A percentile compares a stretch with the other conserved stretches of the same genome.
Conservation (phyloP, 192 early-diverging fungal genomes). For the Podila epicladia region DNA sequence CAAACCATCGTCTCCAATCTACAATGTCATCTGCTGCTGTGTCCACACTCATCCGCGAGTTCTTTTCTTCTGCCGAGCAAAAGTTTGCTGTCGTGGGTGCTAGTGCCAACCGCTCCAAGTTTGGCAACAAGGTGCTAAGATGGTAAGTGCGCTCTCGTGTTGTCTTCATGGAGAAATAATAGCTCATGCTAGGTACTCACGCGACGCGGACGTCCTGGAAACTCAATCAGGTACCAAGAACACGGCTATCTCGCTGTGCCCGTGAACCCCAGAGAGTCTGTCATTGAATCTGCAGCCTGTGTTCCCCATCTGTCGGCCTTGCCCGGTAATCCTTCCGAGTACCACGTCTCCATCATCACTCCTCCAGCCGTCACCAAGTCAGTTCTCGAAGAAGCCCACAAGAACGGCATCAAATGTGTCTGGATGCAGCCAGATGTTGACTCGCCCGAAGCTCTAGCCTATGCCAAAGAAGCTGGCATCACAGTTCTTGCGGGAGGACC, state of each 20-base stretch:
- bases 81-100: constrained; percentile 85
- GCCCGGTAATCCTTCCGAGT: constrained; percentile 51
- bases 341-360: constrained; percentile 74
- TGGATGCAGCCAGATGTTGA: constrained; percentile 83
- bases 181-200: neutral
- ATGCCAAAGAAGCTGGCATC: constrained; percentile 54
- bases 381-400: constrained; percentile 65
- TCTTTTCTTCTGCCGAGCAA: constrained; percentile 60
- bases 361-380: constrained; percentile 70
- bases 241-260: constrained; percentile 36
- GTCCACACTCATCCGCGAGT: constrained; percentile 49
- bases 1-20: too few species aligned
- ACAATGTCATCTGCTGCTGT: constrained; percentile 10
- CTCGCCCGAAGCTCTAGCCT: constrained; percentile 55
- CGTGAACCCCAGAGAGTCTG: constrained; percentile 44
- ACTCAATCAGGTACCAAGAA: constrained; percentile 30
- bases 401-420: constrained; percentile 67
- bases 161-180: neutral
- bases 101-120: constrained; percentile 74
- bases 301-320: constrained; percentile 51
- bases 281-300: constrained; percentile 47
- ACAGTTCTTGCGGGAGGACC: constrained; percentile 71
- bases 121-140: constrained; percentile 84
- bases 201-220: neutral
- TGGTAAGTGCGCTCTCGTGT: constrained; percentile 61